These are phyloP conservation scores for Xylariaceae sp. DNA, from an alignment of 2,329 filamentous ascomycete genomes.

Conservation along the genomic window DNA sequence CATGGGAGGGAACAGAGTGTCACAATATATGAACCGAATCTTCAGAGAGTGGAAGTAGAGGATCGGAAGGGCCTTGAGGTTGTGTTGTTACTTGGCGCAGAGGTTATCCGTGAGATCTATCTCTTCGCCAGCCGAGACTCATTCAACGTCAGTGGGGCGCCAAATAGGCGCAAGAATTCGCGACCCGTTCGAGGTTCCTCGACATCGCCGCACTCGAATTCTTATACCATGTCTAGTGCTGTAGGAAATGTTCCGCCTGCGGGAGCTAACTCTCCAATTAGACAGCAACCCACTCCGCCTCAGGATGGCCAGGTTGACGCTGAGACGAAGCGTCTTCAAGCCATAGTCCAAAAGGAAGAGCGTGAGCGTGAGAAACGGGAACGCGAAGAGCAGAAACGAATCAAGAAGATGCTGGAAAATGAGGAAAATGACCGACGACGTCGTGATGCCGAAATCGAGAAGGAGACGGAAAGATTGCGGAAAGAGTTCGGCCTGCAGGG, in stretches of 20 bases:
- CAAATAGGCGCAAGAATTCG: slow-evolving; percentile 47
- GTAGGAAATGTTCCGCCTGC: slow-evolving; percentile 47
- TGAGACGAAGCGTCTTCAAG: slow-evolving; percentile 74
- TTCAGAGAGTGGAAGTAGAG: slow-evolving; percentile 87
- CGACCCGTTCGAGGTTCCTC: slow-evolving; percentile 39
- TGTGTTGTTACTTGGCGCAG: slow-evolving; percentile 66
- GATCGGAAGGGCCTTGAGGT: slow-evolving; percentile 93
- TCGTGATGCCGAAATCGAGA: slow-evolving; percentile 65
- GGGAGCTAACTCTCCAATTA: slow-evolving; percentile 36
- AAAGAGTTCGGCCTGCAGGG: slow-evolving; percentile 66
- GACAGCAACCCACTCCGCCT: slow-evolving; percentile 30
- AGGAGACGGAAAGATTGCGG: slow-evolving; percentile 80
- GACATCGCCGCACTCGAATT: slow-evolving; percentile 27
- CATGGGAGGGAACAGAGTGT: slow-evolving; percentile 65
- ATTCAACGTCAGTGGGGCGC: slow-evolving; percentile 70
- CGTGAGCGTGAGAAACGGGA: slow-evolving; percentile 61
- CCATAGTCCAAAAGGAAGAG: slow-evolving; percentile 56
- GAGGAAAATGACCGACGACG: slow-evolving; percentile 64
- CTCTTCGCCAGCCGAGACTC: slow-evolving; percentile 68
- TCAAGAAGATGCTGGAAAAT: slow-evolving; percentile 66
- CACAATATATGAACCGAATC: slow-evolving; percentile 91
- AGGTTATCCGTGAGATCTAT: slow-evolving; percentile 68
- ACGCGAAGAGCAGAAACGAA: slow-evolving; percentile 56
- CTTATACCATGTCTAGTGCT: slow-evolving; percentile 46
- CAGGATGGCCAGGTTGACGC: slow-evolving; percentile 60